These are phyloP conservation scores for Saccharum officinarum DNA, from an alignment of 176 grass and related monocot genomes.

Conservation along the genomic window DNA sequence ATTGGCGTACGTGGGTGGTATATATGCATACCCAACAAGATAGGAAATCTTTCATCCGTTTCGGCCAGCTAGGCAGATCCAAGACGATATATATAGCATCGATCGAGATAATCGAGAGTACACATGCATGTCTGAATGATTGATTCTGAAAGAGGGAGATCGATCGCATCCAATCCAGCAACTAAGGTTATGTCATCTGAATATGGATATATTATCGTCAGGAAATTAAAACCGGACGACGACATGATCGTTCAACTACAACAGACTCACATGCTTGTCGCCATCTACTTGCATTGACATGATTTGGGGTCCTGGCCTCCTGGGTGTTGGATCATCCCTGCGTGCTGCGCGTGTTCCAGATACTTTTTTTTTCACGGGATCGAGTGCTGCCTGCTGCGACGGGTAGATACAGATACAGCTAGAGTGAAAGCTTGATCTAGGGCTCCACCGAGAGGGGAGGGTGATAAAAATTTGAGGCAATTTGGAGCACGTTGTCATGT, in stretches of 20 bases:
- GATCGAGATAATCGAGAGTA: neutral
- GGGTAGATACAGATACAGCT: too few relatives aligned
- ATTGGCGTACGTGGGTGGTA: neutral
- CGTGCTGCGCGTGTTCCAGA: too few relatives aligned
- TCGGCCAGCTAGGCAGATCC: neutral
- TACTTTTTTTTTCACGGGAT: too few relatives aligned
- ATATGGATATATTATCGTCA: neutral
- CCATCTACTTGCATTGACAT: too few relatives aligned
- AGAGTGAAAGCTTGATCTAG: too few relatives aligned
- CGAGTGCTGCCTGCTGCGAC: too few relatives aligned
- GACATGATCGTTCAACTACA: neutral
- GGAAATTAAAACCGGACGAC: neutral
- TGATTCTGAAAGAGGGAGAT: neutral
- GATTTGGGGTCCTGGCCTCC: too few relatives aligned
- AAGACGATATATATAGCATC: neutral
- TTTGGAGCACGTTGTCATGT: too few relatives aligned
- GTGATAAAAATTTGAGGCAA: too few relatives aligned
- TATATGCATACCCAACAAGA: neutral
- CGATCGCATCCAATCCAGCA: neutral
- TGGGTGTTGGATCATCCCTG: too few relatives aligned
- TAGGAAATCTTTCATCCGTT: neutral
- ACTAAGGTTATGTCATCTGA: neutral
- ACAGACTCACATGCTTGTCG: neutral
- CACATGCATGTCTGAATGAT: neutral
- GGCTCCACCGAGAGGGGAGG: too few relatives aligned